Evolutionary conservation across 768 basidiomycete genomes (phyloP).

Genomic region (Phlebiopsis gigantea): DNA sequence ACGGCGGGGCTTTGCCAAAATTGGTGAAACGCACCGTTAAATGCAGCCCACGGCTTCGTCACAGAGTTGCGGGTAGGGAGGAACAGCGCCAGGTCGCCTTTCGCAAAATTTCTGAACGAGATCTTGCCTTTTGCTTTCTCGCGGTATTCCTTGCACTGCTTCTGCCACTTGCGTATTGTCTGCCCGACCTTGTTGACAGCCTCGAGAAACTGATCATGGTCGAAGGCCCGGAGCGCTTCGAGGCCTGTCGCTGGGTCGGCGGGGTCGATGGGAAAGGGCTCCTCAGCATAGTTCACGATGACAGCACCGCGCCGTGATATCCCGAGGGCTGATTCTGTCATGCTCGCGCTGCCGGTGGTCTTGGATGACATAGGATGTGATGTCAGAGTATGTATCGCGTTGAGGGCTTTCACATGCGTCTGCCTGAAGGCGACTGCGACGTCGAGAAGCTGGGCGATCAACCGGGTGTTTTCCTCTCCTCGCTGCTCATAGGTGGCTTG

Average conservation of each 20-base stretch:
- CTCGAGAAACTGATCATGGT: slow-evolving; percentile 83
- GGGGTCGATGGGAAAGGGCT: slow-evolving; percentile 74
- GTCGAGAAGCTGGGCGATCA: slow-evolving; percentile 79
- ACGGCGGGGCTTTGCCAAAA: background rate
- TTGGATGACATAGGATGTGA: slow-evolving; percentile 42
- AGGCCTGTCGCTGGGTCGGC: slow-evolving; percentile 68
- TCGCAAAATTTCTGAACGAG: slow-evolving; percentile 90
- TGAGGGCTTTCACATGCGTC: slow-evolving; percentile 69
- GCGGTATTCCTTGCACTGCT: slow-evolving; percentile 92
- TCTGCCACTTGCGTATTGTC: slow-evolving; percentile 94
- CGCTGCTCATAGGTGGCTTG: slow-evolving; percentile 64
- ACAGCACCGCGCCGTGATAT: slow-evolving; percentile 15
- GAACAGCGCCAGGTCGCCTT: slow-evolving; percentile 94
- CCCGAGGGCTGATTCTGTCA: slow-evolving; percentile 48
- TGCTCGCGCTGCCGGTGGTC: slow-evolving; percentile 24
- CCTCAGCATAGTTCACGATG: slow-evolving; percentile 44
- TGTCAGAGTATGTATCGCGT: slow-evolving; percentile 53
- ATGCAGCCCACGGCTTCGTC: slow-evolving; percentile 95
- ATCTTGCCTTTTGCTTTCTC: slow-evolving; percentile 97
- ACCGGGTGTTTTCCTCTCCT: slow-evolving; percentile 57
- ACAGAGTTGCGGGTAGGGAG: slow-evolving; percentile 92
- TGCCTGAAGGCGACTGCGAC: slow-evolving; percentile 75
- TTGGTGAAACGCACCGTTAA: slow-evolving; percentile 67
- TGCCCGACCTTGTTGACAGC: slow-evolving; percentile 76
- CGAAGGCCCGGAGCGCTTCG: slow-evolving; percentile 66